These are phyloP conservation scores for Aspergillus heteromorphus DNA, from an alignment of 495 filamentous ascomycete genomes.

Conservation along the genomic window DNA sequence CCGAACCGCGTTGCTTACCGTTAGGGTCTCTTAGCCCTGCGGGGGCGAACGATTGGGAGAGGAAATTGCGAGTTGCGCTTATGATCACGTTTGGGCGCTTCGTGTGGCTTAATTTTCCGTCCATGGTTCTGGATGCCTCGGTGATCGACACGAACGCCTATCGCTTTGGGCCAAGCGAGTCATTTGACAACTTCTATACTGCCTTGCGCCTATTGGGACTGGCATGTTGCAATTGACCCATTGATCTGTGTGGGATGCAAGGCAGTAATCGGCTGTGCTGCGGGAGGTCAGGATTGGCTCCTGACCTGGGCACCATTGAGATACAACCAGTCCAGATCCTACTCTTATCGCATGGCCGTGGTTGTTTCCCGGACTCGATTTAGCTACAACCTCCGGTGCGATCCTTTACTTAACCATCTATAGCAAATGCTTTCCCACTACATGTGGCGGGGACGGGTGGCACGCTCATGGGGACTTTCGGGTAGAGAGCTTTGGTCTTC, in stretches of 20 bases:
- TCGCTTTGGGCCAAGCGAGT: not conserved
- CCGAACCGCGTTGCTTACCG: constrained; percentile 7
- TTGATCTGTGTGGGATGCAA: not conserved
- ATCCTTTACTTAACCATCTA: not conserved
- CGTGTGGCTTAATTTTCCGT: constrained; percentile 1
- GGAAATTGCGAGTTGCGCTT: constrained; percentile 13
- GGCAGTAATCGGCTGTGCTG: not conserved
- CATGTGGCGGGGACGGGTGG: not conserved
- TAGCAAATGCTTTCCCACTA: not conserved
- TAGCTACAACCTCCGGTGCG: not conserved
- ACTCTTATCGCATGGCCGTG: not conserved
- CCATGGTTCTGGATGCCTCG: not conserved
- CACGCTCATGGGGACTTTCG: not conserved
- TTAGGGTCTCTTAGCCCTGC: constrained; percentile 11
- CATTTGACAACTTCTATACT: constrained; percentile 1
- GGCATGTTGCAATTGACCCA: constrained; percentile 6
- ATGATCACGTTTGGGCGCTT: constrained; percentile 4
- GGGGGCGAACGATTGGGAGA: constrained; percentile 8
- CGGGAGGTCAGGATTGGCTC: not conserved
- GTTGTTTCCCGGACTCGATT: not conserved
- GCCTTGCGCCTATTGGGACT: not conserved
- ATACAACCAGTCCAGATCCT: not conserved
- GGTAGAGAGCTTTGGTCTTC: not conserved
- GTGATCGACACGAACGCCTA: constrained; percentile 8
- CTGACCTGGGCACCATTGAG: not conserved